A percentile compares a stretch with the other conserved stretches of the same genome.
phyloP scores from a whole-genome alignment of 345 rosid species.

The Gossypium raimondii region DNA sequence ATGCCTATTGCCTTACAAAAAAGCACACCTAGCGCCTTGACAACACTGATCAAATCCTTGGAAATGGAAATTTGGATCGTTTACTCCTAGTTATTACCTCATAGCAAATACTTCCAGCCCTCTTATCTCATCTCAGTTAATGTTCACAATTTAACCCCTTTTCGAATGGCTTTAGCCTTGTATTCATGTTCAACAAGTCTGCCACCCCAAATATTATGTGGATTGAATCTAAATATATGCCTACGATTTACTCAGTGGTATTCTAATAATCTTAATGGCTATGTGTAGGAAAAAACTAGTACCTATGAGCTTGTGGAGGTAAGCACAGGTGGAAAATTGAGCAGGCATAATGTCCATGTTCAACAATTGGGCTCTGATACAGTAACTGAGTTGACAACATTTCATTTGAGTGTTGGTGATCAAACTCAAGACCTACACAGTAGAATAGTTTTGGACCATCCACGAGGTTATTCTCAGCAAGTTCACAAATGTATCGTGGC shows the following conservation, averaged over 20 bases:
- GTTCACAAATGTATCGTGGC: constrained; percentile 96
- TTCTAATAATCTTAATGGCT: background rate
- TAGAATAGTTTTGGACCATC: constrained; percentile 81
- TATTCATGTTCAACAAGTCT: background rate
- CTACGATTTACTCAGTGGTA: background rate
- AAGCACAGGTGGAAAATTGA: constrained; percentile 85
- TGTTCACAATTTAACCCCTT: background rate
- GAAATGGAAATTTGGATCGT: background rate
- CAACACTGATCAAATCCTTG: no score
- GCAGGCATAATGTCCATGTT: constrained; percentile 89
- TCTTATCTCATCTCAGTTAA: background rate
- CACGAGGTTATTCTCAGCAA: constrained; percentile 68
- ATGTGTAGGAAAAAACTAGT: constrained; percentile 65
- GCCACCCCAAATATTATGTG: background rate
- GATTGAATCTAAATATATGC: background rate
- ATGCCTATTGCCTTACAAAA: no score
- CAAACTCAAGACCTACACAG: constrained; percentile 94
- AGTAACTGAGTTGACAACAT: constrained; percentile 66
- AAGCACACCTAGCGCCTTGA: no score
- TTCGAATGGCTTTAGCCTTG: background rate
- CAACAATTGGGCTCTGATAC: constrained; percentile 90
- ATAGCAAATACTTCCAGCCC: background rate
- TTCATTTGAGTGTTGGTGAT: constrained; percentile 62
- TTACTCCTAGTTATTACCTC: background rate
- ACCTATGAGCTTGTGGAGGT: constrained; percentile 78